Conservation (phyloP, 2,329 filamentous ascomycete genomes). For the Pseudodiploospora longispora region DNA sequence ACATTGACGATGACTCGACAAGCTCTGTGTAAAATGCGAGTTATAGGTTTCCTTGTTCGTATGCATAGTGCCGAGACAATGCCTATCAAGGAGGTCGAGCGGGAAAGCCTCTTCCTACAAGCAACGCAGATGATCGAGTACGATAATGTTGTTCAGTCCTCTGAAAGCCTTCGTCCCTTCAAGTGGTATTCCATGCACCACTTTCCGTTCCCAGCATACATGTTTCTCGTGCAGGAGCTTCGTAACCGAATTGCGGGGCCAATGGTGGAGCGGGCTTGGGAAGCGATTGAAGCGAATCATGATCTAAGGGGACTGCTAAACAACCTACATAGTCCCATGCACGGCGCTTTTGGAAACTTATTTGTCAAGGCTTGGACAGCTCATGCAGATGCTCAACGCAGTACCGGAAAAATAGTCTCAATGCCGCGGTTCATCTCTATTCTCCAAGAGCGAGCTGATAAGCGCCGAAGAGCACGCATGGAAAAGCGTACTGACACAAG, state of each 20-base stretch:
- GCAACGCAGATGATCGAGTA: conserved; percentile 52
- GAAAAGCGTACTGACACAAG: conserved; percentile 19
- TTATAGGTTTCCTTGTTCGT: conserved; percentile 45
- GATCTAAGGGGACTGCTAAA: conserved; percentile 41
- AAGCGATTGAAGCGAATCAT: conserved; percentile 47
- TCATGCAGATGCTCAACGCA: conserved; percentile 38
- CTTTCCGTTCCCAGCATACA: conserved; percentile 54
- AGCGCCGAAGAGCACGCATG: conserved; percentile 21
- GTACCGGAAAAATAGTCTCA: conserved; percentile 33
- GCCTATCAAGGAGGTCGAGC: conserved; percentile 36
- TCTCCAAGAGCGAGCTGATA: conserved; percentile 37
- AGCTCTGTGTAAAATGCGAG: conserved; percentile 48
- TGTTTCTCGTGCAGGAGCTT: conserved; percentile 50
- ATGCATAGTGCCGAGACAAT: conserved; percentile 32
- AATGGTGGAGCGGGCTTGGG: conserved; percentile 51
- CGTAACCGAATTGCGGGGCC: conserved; percentile 44
- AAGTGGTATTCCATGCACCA: conserved; percentile 52
- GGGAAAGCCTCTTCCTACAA: conserved; percentile 44
- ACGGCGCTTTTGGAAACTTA: conserved; percentile 47
- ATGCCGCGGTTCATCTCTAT: conserved; percentile 40
- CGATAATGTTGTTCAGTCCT: conserved; percentile 47
- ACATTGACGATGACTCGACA: conserved; percentile 50
- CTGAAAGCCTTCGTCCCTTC: conserved; percentile 43
- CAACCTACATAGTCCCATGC: conserved; percentile 46
- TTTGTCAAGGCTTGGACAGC: conserved; percentile 58